Conservation (phyloP, 1,139 yeast genomes). For the Geotrichum histeridarum region DNA sequence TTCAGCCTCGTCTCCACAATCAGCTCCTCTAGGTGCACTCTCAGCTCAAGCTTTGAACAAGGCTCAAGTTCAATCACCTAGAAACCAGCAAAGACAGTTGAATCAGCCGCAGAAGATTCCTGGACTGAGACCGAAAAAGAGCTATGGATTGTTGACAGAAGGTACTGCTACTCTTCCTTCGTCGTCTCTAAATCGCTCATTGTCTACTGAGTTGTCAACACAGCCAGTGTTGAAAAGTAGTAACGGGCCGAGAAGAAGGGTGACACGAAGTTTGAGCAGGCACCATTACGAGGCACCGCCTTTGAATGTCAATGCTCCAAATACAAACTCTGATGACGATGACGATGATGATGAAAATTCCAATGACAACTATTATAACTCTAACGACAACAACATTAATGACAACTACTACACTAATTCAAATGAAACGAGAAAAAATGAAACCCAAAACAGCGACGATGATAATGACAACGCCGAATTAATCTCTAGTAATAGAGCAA, state of each 20-base stretch:
- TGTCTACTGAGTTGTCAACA: background rate
- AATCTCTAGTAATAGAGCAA: no score
- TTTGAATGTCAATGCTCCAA: no score
- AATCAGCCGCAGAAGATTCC: background rate
- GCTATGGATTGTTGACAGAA: background rate
- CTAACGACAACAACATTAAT: no score
- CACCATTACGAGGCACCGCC: background rate
- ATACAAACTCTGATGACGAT: no score
- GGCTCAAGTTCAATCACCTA: background rate
- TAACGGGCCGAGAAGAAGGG: background rate
- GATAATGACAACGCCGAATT: no score
- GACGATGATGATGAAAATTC: no score
- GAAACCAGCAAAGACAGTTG: background rate
- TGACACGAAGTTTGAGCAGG: background rate
- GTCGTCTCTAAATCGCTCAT: background rate
- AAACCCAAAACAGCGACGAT: no score
- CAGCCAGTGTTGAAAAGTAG: background rate
- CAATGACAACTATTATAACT: no score
- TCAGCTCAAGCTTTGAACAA: background rate
- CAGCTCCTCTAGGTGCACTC: background rate
- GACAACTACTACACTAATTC: no score
- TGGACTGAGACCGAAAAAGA: background rate
- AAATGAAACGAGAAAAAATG: no score
- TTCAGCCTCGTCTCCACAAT: background rate
- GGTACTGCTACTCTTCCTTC: background rate